phyloP scores from a whole-genome alignment of 768 basidiomycete genomes.

The Russula compacta region DNA sequence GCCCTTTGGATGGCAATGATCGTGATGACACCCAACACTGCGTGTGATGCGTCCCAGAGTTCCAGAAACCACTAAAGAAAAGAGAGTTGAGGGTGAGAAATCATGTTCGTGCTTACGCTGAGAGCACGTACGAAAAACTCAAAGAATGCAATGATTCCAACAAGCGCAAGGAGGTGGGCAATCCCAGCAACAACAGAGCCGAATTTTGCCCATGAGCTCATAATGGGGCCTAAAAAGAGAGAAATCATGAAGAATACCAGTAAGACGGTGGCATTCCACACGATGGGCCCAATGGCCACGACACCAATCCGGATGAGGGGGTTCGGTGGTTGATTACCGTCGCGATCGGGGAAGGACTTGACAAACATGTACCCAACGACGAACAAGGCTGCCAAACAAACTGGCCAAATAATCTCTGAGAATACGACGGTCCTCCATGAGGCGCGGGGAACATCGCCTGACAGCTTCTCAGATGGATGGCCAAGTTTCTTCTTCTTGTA shows the following conservation, averaged over 20 bases:
- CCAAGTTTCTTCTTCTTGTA: constrained; percentile 99
- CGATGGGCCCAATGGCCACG: constrained; percentile 85
- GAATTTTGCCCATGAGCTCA: constrained; percentile 78
- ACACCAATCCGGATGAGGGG: constrained; percentile 84
- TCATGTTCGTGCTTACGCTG: constrained; percentile 23
- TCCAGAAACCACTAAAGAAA: constrained; percentile 81
- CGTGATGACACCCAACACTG: constrained; percentile 86
- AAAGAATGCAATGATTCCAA: constrained; percentile 85
- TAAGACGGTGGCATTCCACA: constrained; percentile 89
- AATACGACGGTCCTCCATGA: constrained; percentile 77
- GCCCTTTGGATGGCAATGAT: constrained; percentile 89
- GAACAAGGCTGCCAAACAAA: constrained; percentile 68
- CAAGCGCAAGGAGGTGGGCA: constrained; percentile 72
- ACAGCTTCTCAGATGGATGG: constrained; percentile 94
- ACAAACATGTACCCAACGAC: constrained; percentile 86
- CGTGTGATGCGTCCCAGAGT: constrained; percentile 84
- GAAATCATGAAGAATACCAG: constrained; percentile 82
- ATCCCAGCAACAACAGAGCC: constrained; percentile 87
- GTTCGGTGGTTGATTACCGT: constrained; percentile 62
- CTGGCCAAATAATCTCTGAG: constrained; percentile 75
- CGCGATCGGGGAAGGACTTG: constrained; percentile 71
- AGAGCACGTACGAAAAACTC: constrained; percentile 78
- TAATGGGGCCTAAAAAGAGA: constrained; percentile 86
- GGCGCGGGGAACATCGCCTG: constrained; percentile 89
- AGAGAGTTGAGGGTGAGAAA: constrained; percentile 10